These are phyloP conservation scores for Lactarius vividus DNA, from an alignment of 768 basidiomycete species.

Conservation along the genomic window DNA sequence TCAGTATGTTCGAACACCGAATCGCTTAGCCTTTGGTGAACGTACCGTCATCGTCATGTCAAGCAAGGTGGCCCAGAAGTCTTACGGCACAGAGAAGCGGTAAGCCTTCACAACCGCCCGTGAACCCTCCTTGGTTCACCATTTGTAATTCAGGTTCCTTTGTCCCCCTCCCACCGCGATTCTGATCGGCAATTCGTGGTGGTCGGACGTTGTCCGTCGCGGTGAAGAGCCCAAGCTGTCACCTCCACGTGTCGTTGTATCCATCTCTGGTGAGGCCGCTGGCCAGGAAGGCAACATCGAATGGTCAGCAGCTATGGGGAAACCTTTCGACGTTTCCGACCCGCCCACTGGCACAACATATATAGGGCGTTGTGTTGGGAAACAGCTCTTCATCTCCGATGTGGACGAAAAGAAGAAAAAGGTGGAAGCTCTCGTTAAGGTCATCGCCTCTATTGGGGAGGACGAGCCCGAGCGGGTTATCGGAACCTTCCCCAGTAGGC, in stretches of 20 bases:
- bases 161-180: constrained; percentile 93
- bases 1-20: constrained; percentile 79
- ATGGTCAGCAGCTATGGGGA: constrained; percentile 85
- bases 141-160: constrained; percentile 57
- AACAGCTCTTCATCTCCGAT: constrained; percentile 93
- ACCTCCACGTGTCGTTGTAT: constrained; percentile 81
- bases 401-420: constrained; percentile 95
- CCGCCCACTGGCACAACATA: constrained; percentile 82
- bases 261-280: constrained; percentile 86
- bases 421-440: constrained; percentile 89
- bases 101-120: constrained; percentile 35
- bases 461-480: constrained; percentile 81
- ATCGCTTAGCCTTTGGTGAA: constrained; percentile 88
- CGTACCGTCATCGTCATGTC: constrained; percentile 96
- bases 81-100: constrained; percentile 95
- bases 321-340: constrained; percentile 76
- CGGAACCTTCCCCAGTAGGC: constrained; percentile 85
- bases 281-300: constrained; percentile 83
- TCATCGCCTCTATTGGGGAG: constrained; percentile 75
- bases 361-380: constrained; percentile 90
- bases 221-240: constrained; percentile 72
- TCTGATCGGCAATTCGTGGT: constrained; percentile 94
- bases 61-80: constrained; percentile 96
- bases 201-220: constrained; percentile 75
- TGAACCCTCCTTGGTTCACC: constrained; percentile 19